phyloP scores from a whole-genome alignment of 371 early-diverging fungal genomes.

The Mucor sp. region DNA sequence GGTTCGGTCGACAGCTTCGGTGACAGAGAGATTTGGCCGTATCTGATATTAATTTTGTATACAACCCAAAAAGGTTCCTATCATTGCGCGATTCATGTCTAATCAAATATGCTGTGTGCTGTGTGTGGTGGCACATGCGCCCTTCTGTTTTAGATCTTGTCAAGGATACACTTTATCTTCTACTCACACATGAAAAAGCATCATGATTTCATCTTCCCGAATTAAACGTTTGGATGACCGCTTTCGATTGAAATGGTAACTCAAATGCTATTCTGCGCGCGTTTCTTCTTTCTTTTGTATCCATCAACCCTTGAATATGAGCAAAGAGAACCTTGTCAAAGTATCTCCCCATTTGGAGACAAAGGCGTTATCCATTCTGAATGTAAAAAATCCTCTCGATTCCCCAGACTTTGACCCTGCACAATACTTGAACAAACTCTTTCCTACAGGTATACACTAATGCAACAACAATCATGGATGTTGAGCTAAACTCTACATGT shows the following conservation, averaged over 20 bases:
- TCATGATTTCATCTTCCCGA: background rate
- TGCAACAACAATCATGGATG: background rate
- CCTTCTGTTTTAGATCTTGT: no score
- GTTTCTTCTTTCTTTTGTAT: background rate
- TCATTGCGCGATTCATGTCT: no score
- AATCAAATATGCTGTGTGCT: no score
- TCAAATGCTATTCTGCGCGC: background rate
- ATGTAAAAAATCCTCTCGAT: constrained; percentile 69
- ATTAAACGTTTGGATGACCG: background rate
- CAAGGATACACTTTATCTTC: no score
- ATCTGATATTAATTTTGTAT: no score
- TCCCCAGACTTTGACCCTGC: constrained; percentile 71
- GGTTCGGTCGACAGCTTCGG: no score
- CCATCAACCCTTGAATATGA: background rate
- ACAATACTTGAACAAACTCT: constrained; percentile 78
- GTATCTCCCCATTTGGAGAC: constrained; percentile 56
- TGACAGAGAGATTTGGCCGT: no score
- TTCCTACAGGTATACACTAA: constrained; percentile 68
- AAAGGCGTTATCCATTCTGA: constrained; percentile 49
- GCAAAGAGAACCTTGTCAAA: constrained; percentile 22
- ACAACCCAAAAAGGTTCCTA: no score
- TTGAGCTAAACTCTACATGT: no score
- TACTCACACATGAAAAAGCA: background rate
- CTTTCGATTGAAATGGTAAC: background rate
- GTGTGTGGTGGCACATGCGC: no score